These are phyloP conservation scores for Abelmoschus esculentus DNA, from an alignment of 345 rosid genomes.

Conservation along the genomic window DNA sequence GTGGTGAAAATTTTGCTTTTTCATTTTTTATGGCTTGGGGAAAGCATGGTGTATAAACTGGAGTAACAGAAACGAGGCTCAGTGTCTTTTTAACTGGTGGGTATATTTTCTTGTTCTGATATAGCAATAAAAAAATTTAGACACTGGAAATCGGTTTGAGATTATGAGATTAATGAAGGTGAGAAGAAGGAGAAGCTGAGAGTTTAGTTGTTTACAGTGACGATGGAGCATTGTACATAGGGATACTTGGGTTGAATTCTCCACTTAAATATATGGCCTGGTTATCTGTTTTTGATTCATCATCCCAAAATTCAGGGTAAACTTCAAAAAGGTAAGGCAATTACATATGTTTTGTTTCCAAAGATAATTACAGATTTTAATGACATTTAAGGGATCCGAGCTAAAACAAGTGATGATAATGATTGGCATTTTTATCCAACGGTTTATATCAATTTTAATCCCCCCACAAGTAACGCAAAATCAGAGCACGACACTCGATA, in stretches of 20 bases:
- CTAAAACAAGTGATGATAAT: background rate
- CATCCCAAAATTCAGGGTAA: too few species aligned
- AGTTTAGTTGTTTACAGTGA: background rate
- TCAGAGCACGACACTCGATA: conserved; percentile 31
- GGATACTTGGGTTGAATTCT: background rate
- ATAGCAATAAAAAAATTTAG: conserved; percentile 22
- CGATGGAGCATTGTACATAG: conserved; percentile 24
- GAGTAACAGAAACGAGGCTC: conserved; percentile 11
- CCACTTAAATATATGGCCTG: background rate
- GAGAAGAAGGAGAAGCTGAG: background rate
- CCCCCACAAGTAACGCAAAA: background rate
- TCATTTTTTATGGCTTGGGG: conserved; percentile 20
- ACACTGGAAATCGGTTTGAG: conserved; percentile 4
- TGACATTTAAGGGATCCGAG: background rate
- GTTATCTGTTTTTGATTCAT: background rate
- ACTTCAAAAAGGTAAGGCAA: too few species aligned
- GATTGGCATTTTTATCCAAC: background rate
- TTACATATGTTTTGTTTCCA: background rate
- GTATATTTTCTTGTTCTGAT: conserved; percentile 26
- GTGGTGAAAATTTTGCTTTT: background rate
- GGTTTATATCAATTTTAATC: background rate
- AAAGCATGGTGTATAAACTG: conserved; percentile 12
- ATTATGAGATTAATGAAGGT: background rate
- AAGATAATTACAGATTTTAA: background rate
- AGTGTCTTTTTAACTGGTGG: conserved; percentile 16